Percentiles rank a stretch among this genome's conserved stretches.
These are phyloP conservation scores for Tetrahymena malaccensis DNA, from an alignment of 73 alveolate genomes.

Conservation along the genomic window DNA sequence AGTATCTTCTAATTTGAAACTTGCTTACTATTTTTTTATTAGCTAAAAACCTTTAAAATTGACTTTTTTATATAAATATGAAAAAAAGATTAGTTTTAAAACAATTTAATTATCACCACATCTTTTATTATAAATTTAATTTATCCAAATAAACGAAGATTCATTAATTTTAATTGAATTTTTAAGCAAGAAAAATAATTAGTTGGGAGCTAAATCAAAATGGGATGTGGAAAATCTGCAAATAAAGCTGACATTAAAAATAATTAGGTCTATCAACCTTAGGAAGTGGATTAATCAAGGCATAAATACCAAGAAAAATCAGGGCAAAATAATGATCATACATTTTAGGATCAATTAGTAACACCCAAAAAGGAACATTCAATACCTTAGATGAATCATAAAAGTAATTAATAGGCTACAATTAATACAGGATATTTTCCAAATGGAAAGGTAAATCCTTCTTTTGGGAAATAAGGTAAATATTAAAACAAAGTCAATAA, in stretches of 20 bases:
- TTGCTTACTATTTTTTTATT: background rate
- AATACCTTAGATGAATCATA: background rate
- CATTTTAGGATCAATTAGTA: background rate
- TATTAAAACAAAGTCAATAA: background rate
- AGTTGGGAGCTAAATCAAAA: background rate
- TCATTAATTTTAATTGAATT: background rate
- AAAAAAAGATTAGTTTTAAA: background rate
- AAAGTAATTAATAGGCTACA: background rate
- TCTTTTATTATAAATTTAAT: too few species aligned
- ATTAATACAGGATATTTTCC: background rate
- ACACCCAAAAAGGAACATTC: background rate
- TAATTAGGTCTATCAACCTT: background rate
- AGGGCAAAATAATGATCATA: background rate
- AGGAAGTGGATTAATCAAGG: background rate
- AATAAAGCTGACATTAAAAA: background rate
- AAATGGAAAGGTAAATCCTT: background rate
- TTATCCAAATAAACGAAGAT: background rate
- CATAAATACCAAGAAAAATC: background rate
- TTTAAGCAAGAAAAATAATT: background rate
- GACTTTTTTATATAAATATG: background rate
- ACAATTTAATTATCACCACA: background rate
- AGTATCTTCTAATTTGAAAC: background rate
- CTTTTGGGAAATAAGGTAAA: background rate
- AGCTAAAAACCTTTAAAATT: background rate
- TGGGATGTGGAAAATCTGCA: background rate